Conservation (phyloP, 805 yeast species). For the Candida caryicola region DNA sequence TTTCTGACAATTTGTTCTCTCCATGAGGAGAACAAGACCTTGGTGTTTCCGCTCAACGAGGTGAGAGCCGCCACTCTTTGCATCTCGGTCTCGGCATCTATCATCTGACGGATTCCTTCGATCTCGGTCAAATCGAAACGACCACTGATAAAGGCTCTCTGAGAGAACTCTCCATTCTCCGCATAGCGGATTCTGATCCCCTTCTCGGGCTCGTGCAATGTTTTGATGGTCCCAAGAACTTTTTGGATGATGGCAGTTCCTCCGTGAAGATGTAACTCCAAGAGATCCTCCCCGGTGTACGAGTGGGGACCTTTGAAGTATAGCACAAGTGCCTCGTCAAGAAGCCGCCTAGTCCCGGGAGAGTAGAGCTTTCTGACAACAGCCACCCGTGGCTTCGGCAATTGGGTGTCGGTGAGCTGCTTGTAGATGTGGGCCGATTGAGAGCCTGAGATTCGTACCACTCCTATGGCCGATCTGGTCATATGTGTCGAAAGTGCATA, state of each 20-base stretch:
- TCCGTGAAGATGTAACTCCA: conserved; percentile 93
- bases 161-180: conserved; percentile 89
- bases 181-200: conserved; percentile 66
- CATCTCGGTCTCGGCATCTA: conserved; percentile 90
- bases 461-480: conserved; percentile 81
- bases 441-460: conserved; percentile 79
- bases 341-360: conserved; percentile 36
- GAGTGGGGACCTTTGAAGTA: conserved; percentile 72
- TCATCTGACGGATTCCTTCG: conserved; percentile 85
- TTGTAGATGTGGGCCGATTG: conserved; percentile 46
- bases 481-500: conserved; percentile 88
- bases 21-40: conserved; percentile 59
- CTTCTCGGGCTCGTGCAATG: conserved; percentile 44
- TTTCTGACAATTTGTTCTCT: conserved; percentile 59
- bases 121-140: conserved; percentile 82
- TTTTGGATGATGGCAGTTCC: conserved; percentile 80
- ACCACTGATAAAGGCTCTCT: conserved; percentile 81
- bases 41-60: conserved; percentile 70
- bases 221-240: conserved; percentile 59
- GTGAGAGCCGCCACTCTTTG: conserved; percentile 75
- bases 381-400: conserved; percentile 54
- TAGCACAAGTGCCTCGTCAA: conserved; percentile 77
- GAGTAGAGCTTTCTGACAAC: conserved; percentile 55
- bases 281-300: conserved; percentile 87
- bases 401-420: conserved; percentile 39